Base-by-base conservation (phyloP, 805 yeast genomes). In the Brettanomyces custersianus region DNA sequence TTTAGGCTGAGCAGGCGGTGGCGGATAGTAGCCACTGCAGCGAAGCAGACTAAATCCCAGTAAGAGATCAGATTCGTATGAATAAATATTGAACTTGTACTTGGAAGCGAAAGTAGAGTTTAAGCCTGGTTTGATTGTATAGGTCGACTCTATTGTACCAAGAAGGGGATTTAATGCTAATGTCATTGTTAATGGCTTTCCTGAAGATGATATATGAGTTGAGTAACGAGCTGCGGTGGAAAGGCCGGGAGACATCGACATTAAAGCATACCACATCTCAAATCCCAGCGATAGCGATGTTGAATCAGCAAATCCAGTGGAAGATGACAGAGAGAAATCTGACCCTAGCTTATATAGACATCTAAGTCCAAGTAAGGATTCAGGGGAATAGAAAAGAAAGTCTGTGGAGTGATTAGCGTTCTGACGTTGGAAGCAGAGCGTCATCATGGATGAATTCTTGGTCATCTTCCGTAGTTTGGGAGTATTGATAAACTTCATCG, bases 131-230 rank as follows among this genome's bases (percentile, higher is more conserved):
- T 80, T 78, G 23, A 87, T 85, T 1, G 95, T 75, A 53, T 88
- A 92, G 0, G 95, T 80, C 2, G 94, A 79, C 3, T 94, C 79
- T 2, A 92, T 59, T 45, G 87, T 88, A 2, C 98, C 98, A 52
- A 90, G 64, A 12, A 92, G 63, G 1, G 98, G 98, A 54, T 92
- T 92, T 39, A 80, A 68, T 0, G 95, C 79, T 27, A 90, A 51
- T 0, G 97, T 82, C 69, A 92, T 72, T 0, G 95, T 83, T 43
- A 88, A 60, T 0, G 98, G 98, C 43, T 85, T 81, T 4, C 94
- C 94, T 0, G 95, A 82, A 29, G 83, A 74, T 0, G 95, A 77
- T 6, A 57, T 36, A 42, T 84, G 79, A 0, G 96, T 84, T 1
- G 90, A 72, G 54, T 92, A 90, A 31, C 96, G 62, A 33, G 86